Conservation (phyloP, 352 stramenopile species). For the Globisporangium irregulare region DNA sequence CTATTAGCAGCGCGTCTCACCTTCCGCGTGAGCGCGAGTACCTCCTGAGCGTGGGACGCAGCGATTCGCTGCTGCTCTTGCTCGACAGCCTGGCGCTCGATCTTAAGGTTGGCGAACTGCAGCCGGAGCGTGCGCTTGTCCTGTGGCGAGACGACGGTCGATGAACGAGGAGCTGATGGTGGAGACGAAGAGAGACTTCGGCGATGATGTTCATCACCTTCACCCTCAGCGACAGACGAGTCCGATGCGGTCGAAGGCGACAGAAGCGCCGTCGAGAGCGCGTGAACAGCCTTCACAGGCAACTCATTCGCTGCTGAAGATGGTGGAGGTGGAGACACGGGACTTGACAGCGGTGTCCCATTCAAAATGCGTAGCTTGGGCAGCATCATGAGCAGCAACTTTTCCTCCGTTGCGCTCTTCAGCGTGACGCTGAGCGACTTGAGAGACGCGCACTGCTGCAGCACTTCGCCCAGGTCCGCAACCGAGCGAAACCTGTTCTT, state of each 20-base stretch:
- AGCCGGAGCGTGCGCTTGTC: constrained; percentile 34
- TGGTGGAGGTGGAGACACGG: constrained; percentile 16
- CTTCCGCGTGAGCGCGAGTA: background rate
- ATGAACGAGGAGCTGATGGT: background rate
- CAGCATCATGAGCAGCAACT: constrained; percentile 52
- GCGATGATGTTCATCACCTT: background rate
- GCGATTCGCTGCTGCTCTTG: background rate
- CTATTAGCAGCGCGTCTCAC: background rate
- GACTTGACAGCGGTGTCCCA: constrained; percentile 26
- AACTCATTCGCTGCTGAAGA: constrained; percentile 7
- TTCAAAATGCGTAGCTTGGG: constrained; percentile 62
- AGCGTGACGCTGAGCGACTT: constrained; percentile 63
- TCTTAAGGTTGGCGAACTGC: constrained; percentile 26
- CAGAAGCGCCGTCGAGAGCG: constrained; percentile 6
- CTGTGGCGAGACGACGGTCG: constrained; percentile 24
- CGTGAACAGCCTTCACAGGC: constrained; percentile 14
- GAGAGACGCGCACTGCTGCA: constrained; percentile 43
- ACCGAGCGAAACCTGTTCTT: constrained; percentile 50
- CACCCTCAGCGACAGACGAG: constrained; percentile 5
- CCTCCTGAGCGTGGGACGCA: background rate
- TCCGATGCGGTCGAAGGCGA: constrained; percentile 18
- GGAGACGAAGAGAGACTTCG: background rate
- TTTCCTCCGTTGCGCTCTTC: constrained; percentile 41
- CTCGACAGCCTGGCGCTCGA: constrained; percentile 7
- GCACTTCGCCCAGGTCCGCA: constrained; percentile 33